A percentile compares a stretch with the other conserved stretches of the same genome.
These are phyloP conservation scores for Lecanicillium sp. DNA, from an alignment of 2,329 filamentous ascomycete genomes.

Conservation along the genomic window DNA sequence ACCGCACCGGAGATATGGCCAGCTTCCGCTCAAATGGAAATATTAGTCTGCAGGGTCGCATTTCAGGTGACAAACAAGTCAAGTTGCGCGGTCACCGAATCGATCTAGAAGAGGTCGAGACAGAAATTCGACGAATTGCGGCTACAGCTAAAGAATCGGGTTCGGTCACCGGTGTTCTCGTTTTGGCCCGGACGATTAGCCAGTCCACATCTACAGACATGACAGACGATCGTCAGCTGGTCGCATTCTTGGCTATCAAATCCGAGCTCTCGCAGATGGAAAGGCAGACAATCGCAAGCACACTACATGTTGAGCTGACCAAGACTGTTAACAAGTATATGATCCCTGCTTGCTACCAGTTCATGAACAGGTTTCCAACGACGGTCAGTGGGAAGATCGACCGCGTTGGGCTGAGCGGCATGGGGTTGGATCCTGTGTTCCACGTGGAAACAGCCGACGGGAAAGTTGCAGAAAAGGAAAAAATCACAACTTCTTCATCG, in stretches of 20 bases:
- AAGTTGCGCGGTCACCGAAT: slow-evolving; percentile 29
- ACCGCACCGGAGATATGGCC: slow-evolving; percentile 36
- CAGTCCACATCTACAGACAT: neutral
- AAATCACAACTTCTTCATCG: neutral
- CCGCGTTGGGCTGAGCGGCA: slow-evolving; percentile 17
- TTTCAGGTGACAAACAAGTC: slow-evolving; percentile 33
- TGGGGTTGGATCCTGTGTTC: slow-evolving; percentile 17
- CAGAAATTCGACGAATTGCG: slow-evolving; percentile 19
- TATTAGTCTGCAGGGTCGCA: slow-evolving; percentile 33
- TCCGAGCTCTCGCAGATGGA: slow-evolving; percentile 11
- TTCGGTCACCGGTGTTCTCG: slow-evolving; percentile 17
- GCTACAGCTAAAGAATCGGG: slow-evolving; percentile 10
- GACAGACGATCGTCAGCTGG: slow-evolving; percentile 20
- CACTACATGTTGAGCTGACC: slow-evolving; percentile 18
- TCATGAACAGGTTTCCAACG: slow-evolving; percentile 17
- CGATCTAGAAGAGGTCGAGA: slow-evolving; percentile 34
- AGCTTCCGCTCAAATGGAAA: slow-evolving; percentile 30
- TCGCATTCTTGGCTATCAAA: slow-evolving; percentile 21
- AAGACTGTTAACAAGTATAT: slow-evolving; percentile 23
- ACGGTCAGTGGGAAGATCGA: slow-evolving; percentile 22
- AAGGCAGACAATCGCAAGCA: slow-evolving; percentile 16
- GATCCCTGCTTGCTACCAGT: slow-evolving; percentile 22
- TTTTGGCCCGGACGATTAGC: slow-evolving; percentile 18
- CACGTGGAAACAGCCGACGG: neutral
- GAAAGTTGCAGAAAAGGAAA: neutral